Conservation (phyloP, 2,329 filamentous ascomycete species). For the Periconia sp. region DNA sequence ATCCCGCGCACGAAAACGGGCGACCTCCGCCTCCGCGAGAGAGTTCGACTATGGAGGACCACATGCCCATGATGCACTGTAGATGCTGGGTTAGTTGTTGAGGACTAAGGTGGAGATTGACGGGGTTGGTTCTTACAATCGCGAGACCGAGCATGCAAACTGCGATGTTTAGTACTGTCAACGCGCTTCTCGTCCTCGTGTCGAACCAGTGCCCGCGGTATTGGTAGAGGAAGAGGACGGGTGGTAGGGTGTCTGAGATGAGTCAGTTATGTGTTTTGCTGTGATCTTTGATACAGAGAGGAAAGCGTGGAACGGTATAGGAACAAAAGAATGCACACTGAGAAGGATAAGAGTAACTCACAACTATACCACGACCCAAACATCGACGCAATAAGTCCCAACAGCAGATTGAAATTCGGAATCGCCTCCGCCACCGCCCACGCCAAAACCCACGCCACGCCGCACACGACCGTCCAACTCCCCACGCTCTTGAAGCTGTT, state of each 20-base stretch:
- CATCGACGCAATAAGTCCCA: slow-evolving; percentile 62
- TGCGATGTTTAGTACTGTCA: slow-evolving; percentile 49
- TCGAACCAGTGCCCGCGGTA: slow-evolving; percentile 47
- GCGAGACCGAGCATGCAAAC: slow-evolving; percentile 42
- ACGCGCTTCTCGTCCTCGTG: slow-evolving; percentile 44
- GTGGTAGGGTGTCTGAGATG: slow-evolving; percentile 42
- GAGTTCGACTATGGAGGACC: slow-evolving; percentile 28
- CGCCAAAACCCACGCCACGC: slow-evolving; percentile 60
- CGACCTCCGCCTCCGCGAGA: slow-evolving; percentile 24
- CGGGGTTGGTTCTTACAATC: slow-evolving; percentile 22
- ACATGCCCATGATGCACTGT: slow-evolving; percentile 33
- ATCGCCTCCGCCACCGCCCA: slow-evolving; percentile 71
- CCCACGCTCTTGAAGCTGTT: slow-evolving; percentile 30
- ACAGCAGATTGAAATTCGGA: slow-evolving; percentile 67
- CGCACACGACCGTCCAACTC: slow-evolving; percentile 62
- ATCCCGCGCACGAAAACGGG: slow-evolving; percentile 27
- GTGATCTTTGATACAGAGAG: too few relatives aligned
- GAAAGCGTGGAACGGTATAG: too few relatives aligned
- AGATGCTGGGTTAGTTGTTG: background rate
- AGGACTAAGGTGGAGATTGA: background rate
- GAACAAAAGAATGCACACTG: background rate
- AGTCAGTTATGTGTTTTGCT: too few relatives aligned
- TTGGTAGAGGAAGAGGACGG: slow-evolving; percentile 52
- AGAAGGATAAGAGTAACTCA: slow-evolving; percentile 35
- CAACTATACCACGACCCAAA: slow-evolving; percentile 70